Evolutionary conservation across 1,284 basidiomycete genomes (phyloP), one percentile per base, ranked within the genome.

Genomic region (Amylostereum chailletii): DNA sequence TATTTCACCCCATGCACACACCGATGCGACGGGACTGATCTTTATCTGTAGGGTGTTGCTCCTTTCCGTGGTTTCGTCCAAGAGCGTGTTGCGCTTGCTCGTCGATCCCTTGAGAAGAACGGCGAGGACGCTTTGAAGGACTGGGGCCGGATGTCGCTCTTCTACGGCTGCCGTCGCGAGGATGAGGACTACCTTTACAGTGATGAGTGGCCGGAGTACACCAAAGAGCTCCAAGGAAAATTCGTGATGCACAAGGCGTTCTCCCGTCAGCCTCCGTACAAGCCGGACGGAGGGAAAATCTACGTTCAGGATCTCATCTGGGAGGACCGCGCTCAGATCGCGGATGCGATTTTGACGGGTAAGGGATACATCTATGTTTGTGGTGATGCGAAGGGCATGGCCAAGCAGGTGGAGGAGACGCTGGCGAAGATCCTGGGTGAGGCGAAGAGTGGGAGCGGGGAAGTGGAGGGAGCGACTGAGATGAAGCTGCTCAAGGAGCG

Each of bases 51-150:
- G 90, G 93, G 94, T 73, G 93, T 99, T 48, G 95, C 95, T 34
- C 95, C 95, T 11, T 99, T 99, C 90, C 89, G 95, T 53, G 94
- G 94, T 1, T 99, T 99, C 65, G 81, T 99, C 5, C 96, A 99
- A 71, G 95, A 99, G 66, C 90, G 95, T 58, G 86, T 99, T 34
- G 93, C 93, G 8, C 83, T 96, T 42, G 95, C 94, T 10, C 86
- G 91, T 55, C 91, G 92, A 60, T 90, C 94, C 1, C 76, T 90
- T 52, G 94, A 94, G 62, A 97, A 96, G 79, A 91, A 91, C 60
- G 92, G 93, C 3, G 76, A 82, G 3, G 90, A 94, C 55, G 94
- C 90, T 2, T 82, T 99, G 57, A 81, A 83, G 30, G 94, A 97
- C 64, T 99, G 95, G 95, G 95, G 93, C 45, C 81, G 78, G 51